phyloP scores from a whole-genome alignment of 305 asterid genomes.

The Solanum chacoense region DNA sequence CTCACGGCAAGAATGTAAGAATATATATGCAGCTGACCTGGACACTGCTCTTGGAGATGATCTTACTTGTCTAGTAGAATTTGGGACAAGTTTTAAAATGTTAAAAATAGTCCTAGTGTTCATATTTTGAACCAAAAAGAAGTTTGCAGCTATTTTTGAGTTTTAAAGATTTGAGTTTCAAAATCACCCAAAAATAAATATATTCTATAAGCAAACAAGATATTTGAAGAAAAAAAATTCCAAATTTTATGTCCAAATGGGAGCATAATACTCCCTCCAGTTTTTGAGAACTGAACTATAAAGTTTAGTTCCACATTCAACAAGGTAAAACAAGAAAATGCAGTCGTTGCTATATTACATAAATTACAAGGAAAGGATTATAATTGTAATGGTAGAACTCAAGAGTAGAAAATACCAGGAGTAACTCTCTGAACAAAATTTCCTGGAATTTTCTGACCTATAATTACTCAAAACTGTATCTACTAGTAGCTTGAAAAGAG shows the following conservation, averaged over 20 bases:
- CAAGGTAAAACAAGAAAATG: not conserved
- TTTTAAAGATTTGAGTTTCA: not conserved
- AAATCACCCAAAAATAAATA: not conserved
- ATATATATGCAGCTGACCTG: not conserved
- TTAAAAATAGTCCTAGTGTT: not conserved
- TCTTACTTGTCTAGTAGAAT: not conserved
- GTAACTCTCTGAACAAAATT: constrained; percentile 55
- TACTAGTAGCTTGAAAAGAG: constrained; percentile 32
- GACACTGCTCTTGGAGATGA: not conserved
- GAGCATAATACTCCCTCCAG: not conserved
- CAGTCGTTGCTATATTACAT: constrained; percentile 5
- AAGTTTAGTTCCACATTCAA: not conserved
- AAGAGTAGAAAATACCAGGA: constrained; percentile 68
- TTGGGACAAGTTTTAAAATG: not conserved
- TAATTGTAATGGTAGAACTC: constrained; percentile 38
- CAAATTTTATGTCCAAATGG: not conserved
- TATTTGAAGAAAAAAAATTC: not conserved
- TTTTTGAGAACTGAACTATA: not conserved
- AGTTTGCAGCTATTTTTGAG: not conserved
- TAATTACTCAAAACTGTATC: constrained; percentile 28
- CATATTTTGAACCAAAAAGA: not conserved
- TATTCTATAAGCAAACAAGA: not conserved
- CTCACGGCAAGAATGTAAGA: not conserved
- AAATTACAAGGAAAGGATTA: constrained; percentile 50
- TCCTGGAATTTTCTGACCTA: constrained; percentile 43